phyloP scores from a whole-genome alignment of 768 basidiomycete genomes.

The Suillus discolor region DNA sequence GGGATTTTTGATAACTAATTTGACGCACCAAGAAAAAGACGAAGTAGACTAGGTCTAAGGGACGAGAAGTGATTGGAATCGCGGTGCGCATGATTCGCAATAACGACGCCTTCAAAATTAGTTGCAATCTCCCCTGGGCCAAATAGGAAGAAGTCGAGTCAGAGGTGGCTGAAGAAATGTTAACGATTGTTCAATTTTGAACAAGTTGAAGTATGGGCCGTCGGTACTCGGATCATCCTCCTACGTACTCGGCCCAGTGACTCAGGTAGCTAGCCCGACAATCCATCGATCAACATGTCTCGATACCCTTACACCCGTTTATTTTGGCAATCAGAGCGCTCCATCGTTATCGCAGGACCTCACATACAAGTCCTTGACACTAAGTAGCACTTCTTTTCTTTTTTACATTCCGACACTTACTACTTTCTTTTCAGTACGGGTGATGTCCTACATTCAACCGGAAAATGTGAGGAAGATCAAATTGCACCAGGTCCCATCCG shows the following conservation, averaged over 20 bases:
- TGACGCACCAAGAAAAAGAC: slow-evolving; percentile 62
- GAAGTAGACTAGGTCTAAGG: slow-evolving; percentile 70
- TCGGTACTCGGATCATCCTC: background rate
- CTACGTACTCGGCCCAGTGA: too few relatives aligned
- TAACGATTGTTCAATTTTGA: too few relatives aligned
- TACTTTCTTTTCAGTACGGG: slow-evolving; percentile 49
- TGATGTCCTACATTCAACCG: slow-evolving; percentile 47
- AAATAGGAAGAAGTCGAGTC: background rate
- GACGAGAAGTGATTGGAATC: slow-evolving; percentile 54
- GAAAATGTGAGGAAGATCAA: slow-evolving; percentile 31
- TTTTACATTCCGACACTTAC: slow-evolving; percentile 13
- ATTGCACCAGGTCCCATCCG: slow-evolving; percentile 57
- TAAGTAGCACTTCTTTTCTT: slow-evolving; percentile 40
- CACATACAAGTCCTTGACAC: slow-evolving; percentile 63
- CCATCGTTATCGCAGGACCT: slow-evolving; percentile 57
- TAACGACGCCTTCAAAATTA: background rate
- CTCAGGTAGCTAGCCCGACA: background rate
- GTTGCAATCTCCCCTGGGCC: background rate
- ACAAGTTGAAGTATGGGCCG: background rate
- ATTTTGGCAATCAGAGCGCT: slow-evolving; percentile 37
- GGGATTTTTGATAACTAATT: background rate
- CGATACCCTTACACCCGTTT: slow-evolving; percentile 54
- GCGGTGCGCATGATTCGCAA: slow-evolving; percentile 16
- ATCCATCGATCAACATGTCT: slow-evolving; percentile 30
- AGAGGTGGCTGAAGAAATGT: too few relatives aligned